These are phyloP conservation scores for Linanthus parryae DNA, from an alignment of 148 eudicot genomes.

Conservation along the genomic window DNA sequence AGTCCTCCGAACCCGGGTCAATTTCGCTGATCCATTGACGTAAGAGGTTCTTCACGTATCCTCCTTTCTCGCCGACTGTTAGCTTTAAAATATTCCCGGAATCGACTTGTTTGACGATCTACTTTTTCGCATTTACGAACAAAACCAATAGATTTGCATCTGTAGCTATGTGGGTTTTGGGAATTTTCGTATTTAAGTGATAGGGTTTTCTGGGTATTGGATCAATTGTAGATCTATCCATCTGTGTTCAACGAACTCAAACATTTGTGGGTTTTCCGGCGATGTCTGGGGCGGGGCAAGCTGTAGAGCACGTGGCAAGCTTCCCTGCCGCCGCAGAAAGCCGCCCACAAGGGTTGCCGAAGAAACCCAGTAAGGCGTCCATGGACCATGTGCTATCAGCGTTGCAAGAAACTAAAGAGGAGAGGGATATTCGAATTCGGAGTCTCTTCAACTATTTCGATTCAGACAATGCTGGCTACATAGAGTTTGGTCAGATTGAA, in stretches of 20 bases:
- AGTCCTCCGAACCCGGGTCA: no score
- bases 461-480: slow-evolving; percentile 46
- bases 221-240: slow-evolving; percentile 10
- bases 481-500: slow-evolving; percentile 67
- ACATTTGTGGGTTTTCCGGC: background rate
- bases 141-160: no score
- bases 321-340: slow-evolving; percentile 6
- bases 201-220: slow-evolving; percentile 2
- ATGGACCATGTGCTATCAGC: slow-evolving; percentile 85
- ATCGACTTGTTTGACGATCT: no score
- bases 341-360: slow-evolving; percentile 35
- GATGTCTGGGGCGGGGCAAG: slow-evolving; percentile 12
- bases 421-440: slow-evolving; percentile 64
- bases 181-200: no score
- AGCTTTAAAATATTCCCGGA: no score
- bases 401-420: slow-evolving; percentile 74
- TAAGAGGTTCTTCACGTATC: no score
- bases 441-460: slow-evolving; percentile 72
- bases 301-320: slow-evolving; percentile 16
- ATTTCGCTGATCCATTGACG: no score
- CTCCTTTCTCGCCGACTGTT: no score
- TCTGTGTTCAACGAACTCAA: background rate
- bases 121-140: no score
- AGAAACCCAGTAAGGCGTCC: slow-evolving; percentile 59
- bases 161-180: no score